Evolutionary conservation across 139 green algal genomes (phyloP).

Genomic region (Ostreobium quekettii): DNA sequence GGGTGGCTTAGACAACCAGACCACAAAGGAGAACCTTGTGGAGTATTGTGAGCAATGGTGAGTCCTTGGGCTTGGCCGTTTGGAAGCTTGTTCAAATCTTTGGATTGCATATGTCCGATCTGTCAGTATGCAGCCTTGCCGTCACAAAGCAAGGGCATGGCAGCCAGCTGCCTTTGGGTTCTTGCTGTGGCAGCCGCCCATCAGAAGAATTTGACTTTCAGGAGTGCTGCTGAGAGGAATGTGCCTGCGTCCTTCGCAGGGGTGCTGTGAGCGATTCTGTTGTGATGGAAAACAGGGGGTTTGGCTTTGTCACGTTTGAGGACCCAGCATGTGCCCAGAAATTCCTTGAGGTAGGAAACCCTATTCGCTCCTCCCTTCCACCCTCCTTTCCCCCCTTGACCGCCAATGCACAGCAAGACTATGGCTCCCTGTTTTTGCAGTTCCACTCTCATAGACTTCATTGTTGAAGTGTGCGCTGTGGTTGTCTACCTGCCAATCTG

Average conservation of each 20-base stretch:
- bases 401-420: neutral
- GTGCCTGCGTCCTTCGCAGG: too few relatives aligned
- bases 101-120: too few relatives aligned
- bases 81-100: too few relatives aligned
- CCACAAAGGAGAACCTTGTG: slow-evolving; percentile 38
- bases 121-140: too few relatives aligned
- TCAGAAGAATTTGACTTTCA: too few relatives aligned
- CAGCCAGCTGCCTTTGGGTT: too few relatives aligned
- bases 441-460: neutral
- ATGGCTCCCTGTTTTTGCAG: neutral
- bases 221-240: too few relatives aligned
- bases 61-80: too few relatives aligned
- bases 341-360: slow-evolving; percentile 48
- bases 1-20: slow-evolving; percentile 41
- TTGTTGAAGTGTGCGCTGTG: neutral
- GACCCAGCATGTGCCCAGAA: slow-evolving; percentile 34
- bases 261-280: slow-evolving; percentile 47
- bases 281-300: slow-evolving; percentile 50
- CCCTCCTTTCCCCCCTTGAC: neutral
- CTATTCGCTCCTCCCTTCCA: neutral
- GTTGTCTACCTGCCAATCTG: neutral
- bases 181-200: too few relatives aligned
- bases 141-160: too few relatives aligned
- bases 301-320: slow-evolving; percentile 61
- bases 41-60: slow-evolving; percentile 53